phyloP scores from a whole-genome alignment of 2,329 filamentous ascomycete species.

The Macrophomina tecta region DNA sequence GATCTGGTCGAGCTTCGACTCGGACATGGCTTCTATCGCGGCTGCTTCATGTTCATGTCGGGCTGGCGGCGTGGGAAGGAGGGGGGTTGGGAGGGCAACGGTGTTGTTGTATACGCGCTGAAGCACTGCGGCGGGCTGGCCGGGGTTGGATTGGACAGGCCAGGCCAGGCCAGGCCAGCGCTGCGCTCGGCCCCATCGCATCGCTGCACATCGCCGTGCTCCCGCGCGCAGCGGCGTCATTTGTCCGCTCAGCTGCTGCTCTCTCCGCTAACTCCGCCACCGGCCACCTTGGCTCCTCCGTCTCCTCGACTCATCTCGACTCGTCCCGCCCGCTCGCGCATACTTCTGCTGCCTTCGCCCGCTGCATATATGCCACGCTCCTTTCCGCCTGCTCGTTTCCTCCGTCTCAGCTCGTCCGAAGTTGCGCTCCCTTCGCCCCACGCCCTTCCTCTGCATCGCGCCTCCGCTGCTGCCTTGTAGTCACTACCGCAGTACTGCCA shows the following conservation, averaged over 20 bases:
- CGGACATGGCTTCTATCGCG: slow-evolving; percentile 58
- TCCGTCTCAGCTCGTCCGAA: neutral
- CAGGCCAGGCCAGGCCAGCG: too few species aligned
- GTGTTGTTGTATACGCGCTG: neutral
- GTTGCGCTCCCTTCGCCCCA: neutral
- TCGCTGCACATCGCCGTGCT: neutral
- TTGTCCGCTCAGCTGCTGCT: neutral
- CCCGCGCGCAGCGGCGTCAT: neutral
- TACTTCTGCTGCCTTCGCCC: neutral
- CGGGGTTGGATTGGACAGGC: too few species aligned
- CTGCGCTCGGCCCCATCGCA: neutral
- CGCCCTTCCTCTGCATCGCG: neutral
- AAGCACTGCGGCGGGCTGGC: neutral
- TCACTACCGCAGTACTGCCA: slow-evolving; percentile 10
- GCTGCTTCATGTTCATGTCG: slow-evolving; percentile 12
- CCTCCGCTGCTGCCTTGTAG: neutral
- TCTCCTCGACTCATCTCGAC: neutral
- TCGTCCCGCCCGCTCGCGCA: neutral
- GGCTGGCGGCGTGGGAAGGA: neutral
- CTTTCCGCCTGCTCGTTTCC: too few species aligned
- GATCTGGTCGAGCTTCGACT: slow-evolving; percentile 77
- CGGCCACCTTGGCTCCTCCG: neutral
- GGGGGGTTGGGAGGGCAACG: neutral
- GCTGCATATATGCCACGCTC: neutral
- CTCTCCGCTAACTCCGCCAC: slow-evolving; percentile 22